Conservation (phyloP, 768 basidiomycete species). For the Pulveroboletus sp. region DNA sequence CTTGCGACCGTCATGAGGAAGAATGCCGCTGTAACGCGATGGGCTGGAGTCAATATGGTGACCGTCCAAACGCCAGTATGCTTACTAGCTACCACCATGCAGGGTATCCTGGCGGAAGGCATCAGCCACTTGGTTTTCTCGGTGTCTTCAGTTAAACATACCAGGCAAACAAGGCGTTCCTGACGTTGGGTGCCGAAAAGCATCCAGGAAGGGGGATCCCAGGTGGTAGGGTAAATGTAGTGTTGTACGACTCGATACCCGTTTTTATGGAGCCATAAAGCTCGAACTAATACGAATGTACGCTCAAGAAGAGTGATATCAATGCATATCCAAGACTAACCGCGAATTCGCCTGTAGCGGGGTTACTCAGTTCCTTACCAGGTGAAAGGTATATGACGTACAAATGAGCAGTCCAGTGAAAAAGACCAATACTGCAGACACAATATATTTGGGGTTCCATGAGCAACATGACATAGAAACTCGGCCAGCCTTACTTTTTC, state of each 20-base stretch:
- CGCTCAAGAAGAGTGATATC: neutral
- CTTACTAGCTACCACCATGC: conserved; percentile 8
- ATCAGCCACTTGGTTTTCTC: neutral
- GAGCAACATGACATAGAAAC: neutral
- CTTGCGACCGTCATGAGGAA: conserved; percentile 2
- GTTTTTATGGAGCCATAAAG: neutral
- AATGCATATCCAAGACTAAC: neutral
- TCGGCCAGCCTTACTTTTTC: neutral
- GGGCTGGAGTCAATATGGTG: neutral
- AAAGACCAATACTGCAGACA: neutral
- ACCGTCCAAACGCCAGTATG: neutral
- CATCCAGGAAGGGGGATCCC: neutral
- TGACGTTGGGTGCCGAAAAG: neutral
- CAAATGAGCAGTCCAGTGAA: neutral
- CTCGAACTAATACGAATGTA: neutral
- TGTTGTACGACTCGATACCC: neutral
- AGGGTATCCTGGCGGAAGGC: neutral
- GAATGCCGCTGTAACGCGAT: neutral
- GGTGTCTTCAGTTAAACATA: neutral
- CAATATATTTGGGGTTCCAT: neutral
- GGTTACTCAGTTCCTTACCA: neutral
- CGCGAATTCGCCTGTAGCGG: neutral
- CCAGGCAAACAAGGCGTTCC: neutral
- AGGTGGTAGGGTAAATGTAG: neutral
- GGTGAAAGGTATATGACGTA: neutral